Evolutionary conservation across 2,329 filamentous ascomycete species (phyloP), one percentile per base, ranked within the genome.

Genomic region (Lecanicillium sp.): DNA sequence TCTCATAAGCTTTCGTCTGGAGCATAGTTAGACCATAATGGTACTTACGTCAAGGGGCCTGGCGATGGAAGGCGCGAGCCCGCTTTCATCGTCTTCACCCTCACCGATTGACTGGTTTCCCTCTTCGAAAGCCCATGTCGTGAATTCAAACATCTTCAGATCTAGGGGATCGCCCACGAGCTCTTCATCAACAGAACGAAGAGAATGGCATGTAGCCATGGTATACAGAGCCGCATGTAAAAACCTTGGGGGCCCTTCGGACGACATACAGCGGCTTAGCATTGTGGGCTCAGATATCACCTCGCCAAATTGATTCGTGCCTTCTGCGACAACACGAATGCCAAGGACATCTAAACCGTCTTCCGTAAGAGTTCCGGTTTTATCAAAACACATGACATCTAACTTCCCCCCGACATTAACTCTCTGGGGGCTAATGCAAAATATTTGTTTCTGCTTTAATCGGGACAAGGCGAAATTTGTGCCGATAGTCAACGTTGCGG

Each of bases 131-230:
- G 78, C 75, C 92, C 92, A 98, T 5, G 76, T 75, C 0, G 92
- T 96, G 50, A 95, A 98, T 47, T 95, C 83, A 56, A 98, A 98
- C 92, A 98, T 98, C 57, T 96, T 96, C 41, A 95, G 71, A 57
- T 98, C 92, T 2, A 98, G 69, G 4, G 94, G 92, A 53, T 98
- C 92, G 1, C 92, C 92, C 25, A 98, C 73, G 29, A 96, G 74
- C 55, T 95, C 88, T 34, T 78, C 83, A 45, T 96, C 89, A 13
- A 98, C 82, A 9, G 83, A 76, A 33, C 89, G 78, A 8, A 98
- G 70, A 0, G 90, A 94, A 58, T 98, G 92, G 42, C 92, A 98
- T 1, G 92, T 98, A 8, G 92, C 88, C 92, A 98, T 98, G 0
- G 88, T 89, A 55, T 92, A 89, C 3, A 96, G 67, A 11, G 85